Evolutionary conservation across 2,329 filamentous ascomycete species (phyloP), one percentile per base, ranked within the genome.

Genomic region (Fusarium acutatum): DNA sequence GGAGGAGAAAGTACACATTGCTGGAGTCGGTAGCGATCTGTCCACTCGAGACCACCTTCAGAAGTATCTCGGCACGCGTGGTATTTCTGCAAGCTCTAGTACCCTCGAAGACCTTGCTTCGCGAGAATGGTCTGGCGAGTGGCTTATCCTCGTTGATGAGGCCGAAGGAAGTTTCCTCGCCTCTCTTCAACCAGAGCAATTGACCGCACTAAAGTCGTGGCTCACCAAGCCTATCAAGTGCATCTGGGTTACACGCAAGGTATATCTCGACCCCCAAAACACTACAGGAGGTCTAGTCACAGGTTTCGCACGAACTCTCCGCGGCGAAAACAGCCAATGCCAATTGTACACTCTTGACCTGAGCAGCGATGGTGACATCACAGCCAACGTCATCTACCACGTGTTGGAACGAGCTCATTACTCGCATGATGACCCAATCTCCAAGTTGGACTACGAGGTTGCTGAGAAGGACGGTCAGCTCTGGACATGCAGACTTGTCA

Each of bases 391-490:
- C 53, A 59, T 76, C 43, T 59, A 67, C 20, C 74, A 72, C 26
- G 72, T 64, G 28, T 59, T 76, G 61, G 74, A 76, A 26, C 60
- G 74, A 4, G 58, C 62, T 1, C 69, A 76, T n/a, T 73, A 73
- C 61, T 73, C 74, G 2, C 72, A 76, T 13, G 59, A 56, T 10
- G 74, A 76, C 34, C 72, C 74, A 12, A 76, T 76, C 22, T 76
- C 74, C 14, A 75, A 47, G 14, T 8, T 76, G 49, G 74, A 76
- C 50, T 76, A 76, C 8, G 74, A 76, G 37, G 70, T 76, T 38
- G 74, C 74, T 30, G 74, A 76, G 54, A 76, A 71, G 22, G 72
- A 76, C 5, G 74, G 74, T 1, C 72, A 76, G 61, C 74, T 76
- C 24, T 76, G 74, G 74, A 75, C 74, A 15, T 76, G 74, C 17